Evolutionary conservation across 2,329 filamentous ascomycete species (phyloP), one percentile per base, ranked within the genome.

Genomic region (Beauveria brongniartii): DNA sequence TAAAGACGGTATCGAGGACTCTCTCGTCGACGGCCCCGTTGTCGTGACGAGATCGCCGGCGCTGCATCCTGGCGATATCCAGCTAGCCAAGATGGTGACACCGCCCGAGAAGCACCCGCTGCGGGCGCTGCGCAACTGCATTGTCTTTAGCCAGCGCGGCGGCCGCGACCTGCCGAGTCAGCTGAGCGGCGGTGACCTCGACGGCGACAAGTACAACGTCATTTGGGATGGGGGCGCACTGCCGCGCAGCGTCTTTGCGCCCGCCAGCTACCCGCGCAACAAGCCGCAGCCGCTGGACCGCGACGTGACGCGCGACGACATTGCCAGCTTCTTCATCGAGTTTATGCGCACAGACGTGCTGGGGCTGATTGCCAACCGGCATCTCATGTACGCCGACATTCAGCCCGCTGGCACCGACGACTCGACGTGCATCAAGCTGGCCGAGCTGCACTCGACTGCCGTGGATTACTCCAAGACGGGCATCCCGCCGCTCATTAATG

Each of bases 391-490:
- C 18, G 84, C 88, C 0, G 89, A 91, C 67, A 78, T 83, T 61
- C 70, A 72, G 26, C 43, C 65, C 0, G 28, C 67, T 0, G 88
- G 88, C 0, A 87, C 84, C 0, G 64, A 74, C 1, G 73, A 85
- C 59, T 20, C 53, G 0, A 72, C 80, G 3, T 90, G 87, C 61
- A 58, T 75, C 14, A 70, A 67, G 1, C 75, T 91, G 18, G 87
- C 88, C 0, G 77, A 78, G 63, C 72, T 91, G 68, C 85, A 89
- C 65, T 91, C 88, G 0, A 85, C 80, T 0, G 88, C 87, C 0
- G 88, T 91, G 0, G 88, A 91, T 69, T 91, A 89, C 66, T 89
- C 87, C 3, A 91, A 91, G 71, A 89, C 87, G 0, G 90, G 90
- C 0, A 83, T 87, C 28, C 71, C 80, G 0, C 84, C 85, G 6